These are phyloP conservation scores for Panaeolus papilionaceus DNA, from an alignment of 768 basidiomycete genomes.

Conservation along the genomic window DNA sequence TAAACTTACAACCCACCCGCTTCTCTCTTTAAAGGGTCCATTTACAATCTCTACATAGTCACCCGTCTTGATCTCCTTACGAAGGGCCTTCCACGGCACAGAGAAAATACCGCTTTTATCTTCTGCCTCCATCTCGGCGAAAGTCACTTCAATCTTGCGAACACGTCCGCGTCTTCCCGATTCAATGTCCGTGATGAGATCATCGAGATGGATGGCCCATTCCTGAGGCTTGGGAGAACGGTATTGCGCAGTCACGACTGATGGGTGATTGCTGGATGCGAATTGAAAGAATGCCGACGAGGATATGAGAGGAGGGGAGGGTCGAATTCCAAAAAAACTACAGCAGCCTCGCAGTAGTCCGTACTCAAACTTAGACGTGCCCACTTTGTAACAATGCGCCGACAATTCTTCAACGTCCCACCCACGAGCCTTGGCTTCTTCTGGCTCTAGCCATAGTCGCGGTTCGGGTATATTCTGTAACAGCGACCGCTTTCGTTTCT, in stretches of 20 bases:
- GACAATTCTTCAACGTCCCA: background rate
- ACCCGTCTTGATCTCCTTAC: background rate
- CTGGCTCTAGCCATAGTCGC: background rate
- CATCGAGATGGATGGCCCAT: background rate
- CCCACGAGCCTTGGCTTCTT: background rate
- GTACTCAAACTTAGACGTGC: background rate
- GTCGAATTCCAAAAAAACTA: background rate
- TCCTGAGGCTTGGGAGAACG: background rate
- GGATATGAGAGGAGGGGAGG: background rate
- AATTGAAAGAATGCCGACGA: background rate
- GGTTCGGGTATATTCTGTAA: background rate
- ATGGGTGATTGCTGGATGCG: background rate
- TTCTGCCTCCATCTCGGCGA: background rate
- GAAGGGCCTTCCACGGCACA: background rate
- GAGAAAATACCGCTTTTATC: background rate
- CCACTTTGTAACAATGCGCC: background rate
- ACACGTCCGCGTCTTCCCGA: background rate
- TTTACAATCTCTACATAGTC: constrained; percentile 5
- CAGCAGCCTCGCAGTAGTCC: background rate
- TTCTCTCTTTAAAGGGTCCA: background rate
- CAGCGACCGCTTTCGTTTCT: background rate
- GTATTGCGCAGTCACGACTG: background rate
- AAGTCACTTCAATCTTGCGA: background rate
- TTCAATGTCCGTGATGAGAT: background rate
- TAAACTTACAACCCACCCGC: background rate